phyloP scores from a whole-genome alignment of 83 land plant species.

The Diphasiastrum complanatum region DNA sequence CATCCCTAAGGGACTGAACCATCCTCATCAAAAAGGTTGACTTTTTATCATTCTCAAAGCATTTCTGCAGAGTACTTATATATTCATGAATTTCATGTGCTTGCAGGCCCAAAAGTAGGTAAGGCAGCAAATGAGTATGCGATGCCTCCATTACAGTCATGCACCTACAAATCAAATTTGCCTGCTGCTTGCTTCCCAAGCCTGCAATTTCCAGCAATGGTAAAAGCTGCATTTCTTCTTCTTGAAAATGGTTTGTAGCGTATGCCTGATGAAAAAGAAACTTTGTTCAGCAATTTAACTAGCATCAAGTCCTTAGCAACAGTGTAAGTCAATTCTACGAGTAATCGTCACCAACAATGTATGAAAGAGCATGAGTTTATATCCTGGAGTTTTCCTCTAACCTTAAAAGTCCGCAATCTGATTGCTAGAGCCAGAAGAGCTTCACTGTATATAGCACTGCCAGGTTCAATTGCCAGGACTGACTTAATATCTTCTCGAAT shows the following conservation, averaged over 20 bases:
- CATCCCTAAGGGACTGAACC: neutral
- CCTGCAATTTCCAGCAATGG: conserved; percentile 56
- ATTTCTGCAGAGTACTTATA: conserved; percentile 30
- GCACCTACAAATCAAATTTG: conserved; percentile 26
- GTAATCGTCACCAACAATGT: neutral
- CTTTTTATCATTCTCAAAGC: neutral
- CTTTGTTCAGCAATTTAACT: no score
- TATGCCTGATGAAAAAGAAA: conserved; percentile 48
- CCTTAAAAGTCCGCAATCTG: conserved; percentile 26
- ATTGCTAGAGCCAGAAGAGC: conserved; percentile 24
- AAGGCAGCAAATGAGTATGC: conserved; percentile 41
- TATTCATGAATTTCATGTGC: conserved; percentile 57
- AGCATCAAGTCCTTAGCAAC: no score
- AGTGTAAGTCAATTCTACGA: neutral
- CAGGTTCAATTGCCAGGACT: conserved; percentile 30
- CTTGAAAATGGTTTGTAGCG: conserved; percentile 52
- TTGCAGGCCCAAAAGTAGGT: conserved; percentile 47
- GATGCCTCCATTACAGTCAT: conserved; percentile 40
- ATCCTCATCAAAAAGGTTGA: neutral
- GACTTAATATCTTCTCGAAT: conserved; percentile 34
- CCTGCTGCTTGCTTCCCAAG: conserved; percentile 38
- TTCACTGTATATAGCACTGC: conserved; percentile 21
- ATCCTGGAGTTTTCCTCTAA: conserved; percentile 1
- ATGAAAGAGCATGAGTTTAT: neutral
- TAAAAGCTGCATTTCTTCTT: conserved; percentile 54